Conservation (phyloP, 139 green algal genomes). For the Picochlorum sp. region DNA sequence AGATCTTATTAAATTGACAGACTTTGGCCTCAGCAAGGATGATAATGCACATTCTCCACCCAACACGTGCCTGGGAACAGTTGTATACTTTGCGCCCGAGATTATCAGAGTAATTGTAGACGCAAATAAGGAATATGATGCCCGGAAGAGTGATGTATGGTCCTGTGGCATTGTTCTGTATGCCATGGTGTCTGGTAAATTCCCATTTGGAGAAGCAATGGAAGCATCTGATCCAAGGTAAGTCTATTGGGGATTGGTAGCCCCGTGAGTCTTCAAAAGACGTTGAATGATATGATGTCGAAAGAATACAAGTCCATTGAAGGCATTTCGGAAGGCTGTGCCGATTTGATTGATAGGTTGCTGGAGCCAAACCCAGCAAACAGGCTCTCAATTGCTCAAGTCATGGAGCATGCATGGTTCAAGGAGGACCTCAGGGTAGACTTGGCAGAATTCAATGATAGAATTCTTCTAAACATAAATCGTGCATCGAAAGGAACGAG, state of each 20-base stretch:
- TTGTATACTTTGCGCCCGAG: conserved; percentile 93
- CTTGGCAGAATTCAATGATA: conserved; percentile 2
- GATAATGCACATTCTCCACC: conserved; percentile 64
- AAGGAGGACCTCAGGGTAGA: not conserved
- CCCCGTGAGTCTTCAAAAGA: conserved; percentile 21
- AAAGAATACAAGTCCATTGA: not conserved
- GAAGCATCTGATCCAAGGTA: conserved; percentile 52
- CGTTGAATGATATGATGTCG: conserved; percentile 19
- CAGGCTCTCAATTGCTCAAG: not conserved
- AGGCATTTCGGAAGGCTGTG: conserved; percentile 5
- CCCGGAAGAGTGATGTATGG: conserved; percentile 89
- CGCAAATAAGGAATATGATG: conserved; percentile 71
- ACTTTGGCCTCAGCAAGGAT: conserved; percentile 60
- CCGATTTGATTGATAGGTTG: not conserved
- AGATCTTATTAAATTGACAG: conserved; percentile 49
- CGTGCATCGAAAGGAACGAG: not conserved
- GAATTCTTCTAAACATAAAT: not conserved
- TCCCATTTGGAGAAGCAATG: conserved; percentile 87
- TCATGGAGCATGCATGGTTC: not conserved
- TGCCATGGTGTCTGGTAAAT: conserved; percentile 81
- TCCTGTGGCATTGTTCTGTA: conserved; percentile 95
- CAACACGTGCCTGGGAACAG: conserved; percentile 82
- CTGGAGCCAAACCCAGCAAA: not conserved
- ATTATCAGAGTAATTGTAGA: conserved; percentile 60
- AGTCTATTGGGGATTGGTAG: too few relatives aligned